Conservation (phyloP, 2,329 filamentous ascomycete species). For the Fusarium guadeloupense region DNA sequence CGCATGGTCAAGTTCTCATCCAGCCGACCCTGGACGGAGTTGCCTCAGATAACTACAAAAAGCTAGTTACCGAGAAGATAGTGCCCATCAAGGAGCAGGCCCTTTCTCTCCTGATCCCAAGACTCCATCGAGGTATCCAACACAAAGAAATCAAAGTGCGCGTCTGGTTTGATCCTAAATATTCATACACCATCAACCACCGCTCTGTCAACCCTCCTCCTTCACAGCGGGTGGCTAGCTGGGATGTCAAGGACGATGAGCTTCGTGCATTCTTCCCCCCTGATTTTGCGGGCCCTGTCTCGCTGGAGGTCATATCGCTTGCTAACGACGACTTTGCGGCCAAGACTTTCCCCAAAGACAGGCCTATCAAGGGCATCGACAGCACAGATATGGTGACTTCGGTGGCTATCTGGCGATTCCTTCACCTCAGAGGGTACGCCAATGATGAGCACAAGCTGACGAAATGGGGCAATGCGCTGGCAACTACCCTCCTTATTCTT, state of each 20-base stretch:
- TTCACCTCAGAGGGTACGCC: constrained; percentile 88
- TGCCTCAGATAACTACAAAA: constrained; percentile 80
- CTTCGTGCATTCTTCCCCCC: constrained; percentile 60
- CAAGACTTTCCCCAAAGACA: constrained; percentile 71
- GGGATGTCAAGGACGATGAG: constrained; percentile 75
- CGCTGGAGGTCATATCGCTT: constrained; percentile 72
- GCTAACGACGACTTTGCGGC: constrained; percentile 74
- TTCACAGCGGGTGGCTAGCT: constrained; percentile 63
- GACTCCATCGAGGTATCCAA: constrained; percentile 84
- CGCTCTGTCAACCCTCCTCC: constrained; percentile 57
- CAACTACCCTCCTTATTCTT: constrained; percentile 71
- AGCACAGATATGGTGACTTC: constrained; percentile 71
- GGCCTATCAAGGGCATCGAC: constrained; percentile 69
- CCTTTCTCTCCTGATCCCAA: constrained; percentile 79
- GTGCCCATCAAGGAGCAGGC: constrained; percentile 79
- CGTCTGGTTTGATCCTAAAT: constrained; percentile 84
- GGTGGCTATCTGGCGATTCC: constrained; percentile 86
- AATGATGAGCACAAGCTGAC: constrained; percentile 82
- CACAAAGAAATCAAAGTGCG: constrained; percentile 80
- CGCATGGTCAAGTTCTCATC: constrained; percentile 79
- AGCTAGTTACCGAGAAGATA: constrained; percentile 78
- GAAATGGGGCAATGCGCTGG: constrained; percentile 82
- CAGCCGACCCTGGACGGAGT: constrained; percentile 87
- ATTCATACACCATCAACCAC: constrained; percentile 74
- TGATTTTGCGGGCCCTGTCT: constrained; percentile 54